A percentile compares a stretch with the other conserved stretches of the same genome.
Conservation (phyloP, 2,329 filamentous ascomycete species). For the Trichoderma hamatum region DNA sequence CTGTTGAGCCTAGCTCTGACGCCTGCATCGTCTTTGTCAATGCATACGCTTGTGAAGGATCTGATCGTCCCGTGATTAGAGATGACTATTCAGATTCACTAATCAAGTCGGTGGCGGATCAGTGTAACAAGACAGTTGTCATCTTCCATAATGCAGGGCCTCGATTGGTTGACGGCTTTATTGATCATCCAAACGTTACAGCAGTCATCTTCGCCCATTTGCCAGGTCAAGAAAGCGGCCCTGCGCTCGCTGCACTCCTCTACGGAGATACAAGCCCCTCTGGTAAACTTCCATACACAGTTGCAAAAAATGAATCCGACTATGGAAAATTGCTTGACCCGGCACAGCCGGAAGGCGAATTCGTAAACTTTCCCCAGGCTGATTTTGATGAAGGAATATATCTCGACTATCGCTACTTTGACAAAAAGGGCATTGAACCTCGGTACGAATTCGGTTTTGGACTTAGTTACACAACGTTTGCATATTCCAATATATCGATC, state of each 20-base stretch:
- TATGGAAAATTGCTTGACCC: slow-evolving; percentile 53
- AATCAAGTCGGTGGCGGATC: slow-evolving; percentile 58
- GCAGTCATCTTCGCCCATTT: slow-evolving; percentile 66
- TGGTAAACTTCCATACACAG: slow-evolving; percentile 64
- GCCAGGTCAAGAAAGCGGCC: slow-evolving; percentile 65
- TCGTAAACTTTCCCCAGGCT: slow-evolving; percentile 54
- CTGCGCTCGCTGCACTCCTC: slow-evolving; percentile 57
- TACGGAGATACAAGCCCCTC: slow-evolving; percentile 61
- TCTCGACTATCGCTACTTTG: slow-evolving; percentile 60
- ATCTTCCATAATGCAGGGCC: slow-evolving; percentile 67
- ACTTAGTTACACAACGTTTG: slow-evolving; percentile 58
- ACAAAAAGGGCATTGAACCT: slow-evolving; percentile 50
- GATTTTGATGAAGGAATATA: slow-evolving; percentile 56
- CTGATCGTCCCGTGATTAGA: slow-evolving; percentile 60
- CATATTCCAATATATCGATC: slow-evolving; percentile 49
- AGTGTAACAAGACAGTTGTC: slow-evolving; percentile 65
- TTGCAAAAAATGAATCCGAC: slow-evolving; percentile 59
- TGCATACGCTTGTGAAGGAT: slow-evolving; percentile 73
- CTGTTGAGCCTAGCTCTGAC: slow-evolving; percentile 55
- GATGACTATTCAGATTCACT: slow-evolving; percentile 68
- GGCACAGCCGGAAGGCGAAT: slow-evolving; percentile 52
- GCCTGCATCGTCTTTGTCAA: slow-evolving; percentile 71
- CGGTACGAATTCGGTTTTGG: slow-evolving; percentile 62
- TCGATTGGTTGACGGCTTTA: slow-evolving; percentile 62
- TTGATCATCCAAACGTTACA: slow-evolving; percentile 66